Evolutionary conservation across 805 yeast species (phyloP).

Genomic region (Cyberlindnera xylosilytica): DNA sequence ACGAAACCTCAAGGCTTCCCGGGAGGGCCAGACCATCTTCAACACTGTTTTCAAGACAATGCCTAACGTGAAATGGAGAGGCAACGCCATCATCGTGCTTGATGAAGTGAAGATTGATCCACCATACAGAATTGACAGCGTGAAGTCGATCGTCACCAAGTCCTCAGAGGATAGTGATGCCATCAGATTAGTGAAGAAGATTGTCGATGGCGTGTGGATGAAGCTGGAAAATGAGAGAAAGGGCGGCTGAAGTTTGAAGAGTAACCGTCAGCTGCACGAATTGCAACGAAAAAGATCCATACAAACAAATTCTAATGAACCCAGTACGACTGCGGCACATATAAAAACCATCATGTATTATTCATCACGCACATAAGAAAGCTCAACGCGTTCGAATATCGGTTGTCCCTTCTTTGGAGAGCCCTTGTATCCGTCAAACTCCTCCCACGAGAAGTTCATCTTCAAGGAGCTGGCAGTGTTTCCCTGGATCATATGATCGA

Average conservation of each 20-base stretch:
- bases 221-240: slow-evolving; percentile 42
- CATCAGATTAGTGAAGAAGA: slow-evolving; percentile 40
- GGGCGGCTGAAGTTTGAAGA: slow-evolving; percentile 53
- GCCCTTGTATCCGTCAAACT: slow-evolving; percentile 70
- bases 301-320: no score
- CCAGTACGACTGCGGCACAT: no score
- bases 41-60: slow-evolving; percentile 42
- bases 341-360: no score
- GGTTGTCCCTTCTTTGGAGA: slow-evolving; percentile 49
- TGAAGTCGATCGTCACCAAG: slow-evolving; percentile 11
- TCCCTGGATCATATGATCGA: no score
- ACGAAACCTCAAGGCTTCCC: slow-evolving; percentile 35
- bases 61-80: slow-evolving; percentile 43
- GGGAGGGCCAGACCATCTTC: slow-evolving; percentile 44
- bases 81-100: slow-evolving; percentile 40
- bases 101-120: slow-evolving; percentile 44
- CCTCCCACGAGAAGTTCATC: slow-evolving; percentile 36
- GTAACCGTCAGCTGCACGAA: no score
- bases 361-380: no score
- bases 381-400: slow-evolving; percentile 42
- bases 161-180: slow-evolving; percentile 27
- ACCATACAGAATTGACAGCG: slow-evolving; percentile 37
- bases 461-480: not conserved
- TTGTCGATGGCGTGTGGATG: slow-evolving; percentile 49
- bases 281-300: no score